phyloP scores from a whole-genome alignment of 73 alveolate genomes.

The Paramecium sexaurelia region DNA sequence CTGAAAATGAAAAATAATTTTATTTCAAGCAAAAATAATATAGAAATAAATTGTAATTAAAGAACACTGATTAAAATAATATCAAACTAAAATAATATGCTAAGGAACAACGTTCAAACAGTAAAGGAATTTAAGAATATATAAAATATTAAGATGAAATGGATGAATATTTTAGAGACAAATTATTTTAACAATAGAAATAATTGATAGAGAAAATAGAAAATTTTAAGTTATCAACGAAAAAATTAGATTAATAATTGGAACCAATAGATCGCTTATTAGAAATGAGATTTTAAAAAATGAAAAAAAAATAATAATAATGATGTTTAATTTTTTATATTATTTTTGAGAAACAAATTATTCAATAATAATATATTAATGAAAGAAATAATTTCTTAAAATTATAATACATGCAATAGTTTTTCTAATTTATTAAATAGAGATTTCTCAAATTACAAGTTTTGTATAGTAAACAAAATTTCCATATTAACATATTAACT shows the following conservation, averaged over 20 bases:
- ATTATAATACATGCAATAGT: background rate
- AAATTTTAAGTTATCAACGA: background rate
- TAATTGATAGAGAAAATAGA: background rate
- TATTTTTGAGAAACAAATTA: no score
- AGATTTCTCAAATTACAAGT: no score
- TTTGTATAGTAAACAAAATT: no score
- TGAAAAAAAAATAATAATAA: background rate
- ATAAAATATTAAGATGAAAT: conserved; percentile 8
- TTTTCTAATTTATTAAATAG: background rate
- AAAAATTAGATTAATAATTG: background rate
- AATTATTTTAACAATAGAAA: background rate
- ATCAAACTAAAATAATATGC: background rate
- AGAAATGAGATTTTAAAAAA: background rate
- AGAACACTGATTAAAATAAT: background rate
- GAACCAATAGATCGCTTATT: background rate
- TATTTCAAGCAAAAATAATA: conserved; percentile 21
- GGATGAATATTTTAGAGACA: conserved; percentile 13
- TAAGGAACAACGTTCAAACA: background rate
- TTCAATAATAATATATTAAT: no score
- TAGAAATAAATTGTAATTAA: conserved; percentile 9
- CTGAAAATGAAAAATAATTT: background rate
- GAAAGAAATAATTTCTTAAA: background rate
- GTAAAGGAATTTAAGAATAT: background rate
- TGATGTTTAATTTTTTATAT: no score
- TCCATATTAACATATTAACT: no score